Conservation (phyloP, 495 filamentous ascomycete species). For the Podospora comata region DNA sequence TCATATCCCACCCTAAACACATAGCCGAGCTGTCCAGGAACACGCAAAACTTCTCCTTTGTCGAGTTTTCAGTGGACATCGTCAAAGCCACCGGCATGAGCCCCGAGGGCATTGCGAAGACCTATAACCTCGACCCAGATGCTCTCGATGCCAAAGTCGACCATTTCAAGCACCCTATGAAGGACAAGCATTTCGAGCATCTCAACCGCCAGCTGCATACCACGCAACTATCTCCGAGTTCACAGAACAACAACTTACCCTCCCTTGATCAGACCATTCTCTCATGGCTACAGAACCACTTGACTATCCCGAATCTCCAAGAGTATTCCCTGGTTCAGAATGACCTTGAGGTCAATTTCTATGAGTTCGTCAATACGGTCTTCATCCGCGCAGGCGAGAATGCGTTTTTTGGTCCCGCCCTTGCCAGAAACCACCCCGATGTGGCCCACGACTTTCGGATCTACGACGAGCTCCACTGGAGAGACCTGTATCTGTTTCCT, state of each 20-base stretch:
- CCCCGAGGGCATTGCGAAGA: background rate
- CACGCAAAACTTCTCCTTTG: background rate
- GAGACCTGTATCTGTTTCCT: background rate
- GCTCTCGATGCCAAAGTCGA: background rate
- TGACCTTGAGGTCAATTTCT: background rate
- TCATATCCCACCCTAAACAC: background rate
- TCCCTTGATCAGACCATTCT: background rate
- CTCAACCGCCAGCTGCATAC: background rate
- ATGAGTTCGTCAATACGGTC: background rate
- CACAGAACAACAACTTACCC: background rate
- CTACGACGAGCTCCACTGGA: background rate
- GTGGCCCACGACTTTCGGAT: background rate
- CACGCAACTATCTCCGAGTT: background rate
- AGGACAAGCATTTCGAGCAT: background rate
- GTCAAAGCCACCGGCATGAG: background rate
- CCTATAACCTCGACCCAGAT: background rate
- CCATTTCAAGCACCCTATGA: background rate
- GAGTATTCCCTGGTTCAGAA: background rate
- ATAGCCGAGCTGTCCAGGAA: background rate
- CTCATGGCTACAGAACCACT: background rate
- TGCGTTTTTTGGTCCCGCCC: background rate
- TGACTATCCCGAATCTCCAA: background rate
- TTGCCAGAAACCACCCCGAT: background rate
- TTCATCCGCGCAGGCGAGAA: background rate
- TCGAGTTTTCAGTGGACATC: background rate